A percentile compares a stretch with the other conserved stretches of the same genome.
phyloP scores from a whole-genome alignment of 2,329 filamentous ascomycete genomes.

The Xylaria sp. region DNA sequence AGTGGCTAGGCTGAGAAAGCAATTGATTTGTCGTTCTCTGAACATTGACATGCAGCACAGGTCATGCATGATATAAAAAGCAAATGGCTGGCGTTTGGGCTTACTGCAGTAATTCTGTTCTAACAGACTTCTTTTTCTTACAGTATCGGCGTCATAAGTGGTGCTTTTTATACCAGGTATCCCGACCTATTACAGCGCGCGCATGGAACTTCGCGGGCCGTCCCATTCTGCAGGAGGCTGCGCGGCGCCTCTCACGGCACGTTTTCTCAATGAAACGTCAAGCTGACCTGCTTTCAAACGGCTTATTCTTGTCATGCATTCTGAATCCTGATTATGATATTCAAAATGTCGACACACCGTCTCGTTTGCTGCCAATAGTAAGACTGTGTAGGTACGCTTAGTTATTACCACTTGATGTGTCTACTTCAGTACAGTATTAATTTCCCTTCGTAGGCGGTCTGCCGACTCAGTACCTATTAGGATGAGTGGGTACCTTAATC shows the following conservation, averaged over 20 bases:
- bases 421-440: not conserved
- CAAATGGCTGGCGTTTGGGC: too few species aligned
- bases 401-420: not conserved
- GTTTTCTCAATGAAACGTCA: constrained; percentile 25
- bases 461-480: not conserved
- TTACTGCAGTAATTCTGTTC: not conserved
- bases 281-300: not conserved
- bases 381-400: not conserved
- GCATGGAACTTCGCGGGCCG: constrained; percentile 34
- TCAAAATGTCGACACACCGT: not conserved
- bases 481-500: constrained; percentile 2
- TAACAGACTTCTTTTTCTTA: not conserved
- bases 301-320: not conserved
- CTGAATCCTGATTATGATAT: not conserved
- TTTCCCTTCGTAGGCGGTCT: not conserved
- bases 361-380: not conserved
- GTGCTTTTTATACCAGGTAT: not conserved
- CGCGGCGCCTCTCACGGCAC: constrained; percentile 6
- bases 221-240: constrained; percentile 32
- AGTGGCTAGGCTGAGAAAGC: too few species aligned
- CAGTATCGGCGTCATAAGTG: not conserved
- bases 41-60: too few species aligned
- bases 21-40: too few species aligned
- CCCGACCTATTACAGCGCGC: constrained; percentile 7
- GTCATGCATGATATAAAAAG: too few species aligned